Base-by-base conservation (phyloP, 306 rosid genomes). In the Mimosa pudica region DNA sequence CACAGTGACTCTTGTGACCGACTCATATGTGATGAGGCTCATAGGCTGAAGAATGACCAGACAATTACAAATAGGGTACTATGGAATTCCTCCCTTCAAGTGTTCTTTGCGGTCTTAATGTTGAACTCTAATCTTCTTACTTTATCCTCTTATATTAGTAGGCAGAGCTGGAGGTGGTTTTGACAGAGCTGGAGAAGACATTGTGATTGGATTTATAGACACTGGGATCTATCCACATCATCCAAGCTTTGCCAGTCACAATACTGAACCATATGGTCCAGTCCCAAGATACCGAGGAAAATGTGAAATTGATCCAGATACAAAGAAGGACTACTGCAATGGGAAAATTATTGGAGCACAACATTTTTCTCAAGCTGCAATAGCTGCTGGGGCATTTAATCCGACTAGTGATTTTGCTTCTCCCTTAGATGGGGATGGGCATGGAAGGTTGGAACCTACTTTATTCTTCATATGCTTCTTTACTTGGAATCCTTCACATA, bases 151-250 rank as follows among this genome's bases (percentile, higher is more conserved):
- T 87, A 80, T 77, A 84, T 90, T 93, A 91, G 93, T 96, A 96
- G 99, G 99, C 99, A 88, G 96, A 96, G 91, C 99, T 24, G 98
- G 97, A 76, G 99, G 99, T 45, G 99, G 99, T 83, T 93, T 87
- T 88, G 99, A 96, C 80, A 86, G 93, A 80, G 99, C 99, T 7
- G 99, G 99, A 71, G 99, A 96, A 82, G 85, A 96, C 82, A 96
- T 96, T 49, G 98, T 96, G 70, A 96, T 96, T 65, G 99, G 99
- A 64, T 93, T 93, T 82, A 92, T 96, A 78, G 99, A 96, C 89
- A 93, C 99, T 0, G 99, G 99, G 73, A 91, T 96, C 72, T 93
- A 82, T 68, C 97, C 98, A 16, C 91, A 88, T 47, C 99, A 96
- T 86, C 99, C 99, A 48, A 93, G 99, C 86, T 96, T 96, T 70